Evolutionary conservation across 2,329 filamentous ascomycete genomes (phyloP).

Genomic region (Chrysoporthe puriensis): DNA sequence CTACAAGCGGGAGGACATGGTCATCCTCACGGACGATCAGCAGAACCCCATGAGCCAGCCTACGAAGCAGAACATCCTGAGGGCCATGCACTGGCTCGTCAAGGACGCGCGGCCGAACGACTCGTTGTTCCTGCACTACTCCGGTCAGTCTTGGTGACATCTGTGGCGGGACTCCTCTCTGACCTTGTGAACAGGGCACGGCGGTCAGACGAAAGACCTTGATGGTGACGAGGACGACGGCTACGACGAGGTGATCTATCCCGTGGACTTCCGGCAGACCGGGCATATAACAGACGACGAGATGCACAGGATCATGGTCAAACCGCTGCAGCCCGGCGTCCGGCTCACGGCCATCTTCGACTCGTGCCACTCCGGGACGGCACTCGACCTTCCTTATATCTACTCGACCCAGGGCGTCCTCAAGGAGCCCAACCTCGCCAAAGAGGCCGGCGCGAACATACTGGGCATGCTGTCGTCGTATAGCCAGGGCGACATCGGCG

Average conservation of each 20-base stretch:
- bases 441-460: conserved; percentile 68
- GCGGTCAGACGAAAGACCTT: conserved; percentile 78
- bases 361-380: conserved; percentile 70
- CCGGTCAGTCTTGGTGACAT: conserved; percentile 59
- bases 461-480: conserved; percentile 63
- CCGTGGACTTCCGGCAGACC: conserved; percentile 77
- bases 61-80: conserved; percentile 90
- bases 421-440: conserved; percentile 70
- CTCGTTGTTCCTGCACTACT: conserved; percentile 97
- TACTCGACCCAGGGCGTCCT: conserved; percentile 71
- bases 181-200: conserved; percentile 59
- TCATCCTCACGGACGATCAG: conserved; percentile 93
- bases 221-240: conserved; percentile 83
- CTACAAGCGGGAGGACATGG: conserved; percentile 96
- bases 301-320: conserved; percentile 75
- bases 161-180: background rate
- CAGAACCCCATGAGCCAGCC: conserved; percentile 97
- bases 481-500: conserved; percentile 73
- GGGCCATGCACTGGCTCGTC: conserved; percentile 97
- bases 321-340: conserved; percentile 58
- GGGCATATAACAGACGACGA: conserved; percentile 84
- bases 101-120: conserved; percentile 93
- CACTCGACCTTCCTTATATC: conserved; percentile 68
- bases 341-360: conserved; percentile 66
- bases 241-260: conserved; percentile 83